Base-by-base conservation (phyloP, 1,284 basidiomycete species). In the Ganoderma sinense region DNA sequence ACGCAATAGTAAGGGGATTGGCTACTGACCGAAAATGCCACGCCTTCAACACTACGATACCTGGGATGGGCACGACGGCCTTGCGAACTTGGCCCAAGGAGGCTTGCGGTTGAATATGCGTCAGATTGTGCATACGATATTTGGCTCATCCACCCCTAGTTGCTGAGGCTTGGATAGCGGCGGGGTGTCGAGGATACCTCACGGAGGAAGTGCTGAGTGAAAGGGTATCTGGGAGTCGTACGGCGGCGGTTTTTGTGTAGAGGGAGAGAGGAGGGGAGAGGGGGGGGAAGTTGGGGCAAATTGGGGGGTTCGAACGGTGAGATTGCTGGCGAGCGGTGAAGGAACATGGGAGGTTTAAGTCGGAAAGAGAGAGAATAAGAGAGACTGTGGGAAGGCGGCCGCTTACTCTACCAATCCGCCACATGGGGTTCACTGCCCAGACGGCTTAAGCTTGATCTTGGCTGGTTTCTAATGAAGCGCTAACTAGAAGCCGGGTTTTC, bases 91-190 rank as follows among this genome's bases (percentile, higher is more conserved):
- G 74, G 67, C 2, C 83, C 79, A 53, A 91, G 80, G 71, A 90
- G 87, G 75, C 83, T 88, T 62, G 87, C 80, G 13, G 87, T 85
- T 2, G 90, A 91, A n/a, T 85, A 82, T 16, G 87, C 68, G 75
- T 76, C 70, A n/a, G 69, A 68, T 48, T 72, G 75, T 51, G 69
- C 71, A 70, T 77, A 78, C 45, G 69, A 73, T 62, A 66, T 69
- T 68, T 76, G 75, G 66, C 74, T 74, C 39, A 72, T 48, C 73
- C 75, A 78, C 77, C 64, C 61, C 61, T 69, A 66, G 48, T 45
- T 66, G 65, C 40, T 68, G 43, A 64, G 41, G 51, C 41, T 43
- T 4, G 41, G 20, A 43, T 3, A 43, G 41, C 26, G 36, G 33
- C 14, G 53, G 20, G 26, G 53, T 7, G 31, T 39, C 18, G 20